phyloP scores from a whole-genome alignment of 2,329 filamentous ascomycete species.

The Emmonsiellopsis sp. region DNA sequence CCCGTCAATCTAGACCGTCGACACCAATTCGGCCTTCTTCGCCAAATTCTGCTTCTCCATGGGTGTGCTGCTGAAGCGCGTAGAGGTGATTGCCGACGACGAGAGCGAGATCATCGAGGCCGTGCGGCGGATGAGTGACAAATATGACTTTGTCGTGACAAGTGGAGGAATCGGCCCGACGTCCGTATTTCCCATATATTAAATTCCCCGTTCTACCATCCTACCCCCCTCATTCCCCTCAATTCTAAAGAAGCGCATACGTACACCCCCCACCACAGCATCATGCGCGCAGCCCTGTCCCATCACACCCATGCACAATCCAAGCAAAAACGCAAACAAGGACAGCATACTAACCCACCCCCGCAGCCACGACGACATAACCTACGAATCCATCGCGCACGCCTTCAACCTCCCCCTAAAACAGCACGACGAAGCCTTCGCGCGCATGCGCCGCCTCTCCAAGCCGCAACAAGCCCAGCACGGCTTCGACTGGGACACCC shows the following conservation, averaged over 20 bases:
- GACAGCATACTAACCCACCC: not conserved
- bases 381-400: constrained; percentile 86
- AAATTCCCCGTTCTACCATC: not conserved
- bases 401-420: constrained; percentile 70
- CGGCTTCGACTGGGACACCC: constrained; percentile 74
- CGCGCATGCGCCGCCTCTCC: constrained; percentile 74
- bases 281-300: not conserved
- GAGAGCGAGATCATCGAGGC: constrained; percentile 85
- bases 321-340: too few species aligned
- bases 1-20: constrained; percentile 43
- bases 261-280: not conserved
- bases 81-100: constrained; percentile 92
- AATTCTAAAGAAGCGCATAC: not conserved
- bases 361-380: constrained; percentile 87
- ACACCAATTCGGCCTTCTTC: constrained; percentile 57
- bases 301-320: not conserved
- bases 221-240: not conserved
- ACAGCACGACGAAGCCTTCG: constrained; percentile 66
- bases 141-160: constrained; percentile 91
- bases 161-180: constrained; percentile 94
- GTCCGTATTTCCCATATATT: constrained; percentile 40
- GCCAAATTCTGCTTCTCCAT: constrained; percentile 58
- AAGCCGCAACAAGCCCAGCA: constrained; percentile 63
- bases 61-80: constrained; percentile 61
- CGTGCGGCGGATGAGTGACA: constrained; percentile 72